Evolutionary conservation across 139 green algal genomes (phyloP).

Genomic region (Picochlorum sp.): DNA sequence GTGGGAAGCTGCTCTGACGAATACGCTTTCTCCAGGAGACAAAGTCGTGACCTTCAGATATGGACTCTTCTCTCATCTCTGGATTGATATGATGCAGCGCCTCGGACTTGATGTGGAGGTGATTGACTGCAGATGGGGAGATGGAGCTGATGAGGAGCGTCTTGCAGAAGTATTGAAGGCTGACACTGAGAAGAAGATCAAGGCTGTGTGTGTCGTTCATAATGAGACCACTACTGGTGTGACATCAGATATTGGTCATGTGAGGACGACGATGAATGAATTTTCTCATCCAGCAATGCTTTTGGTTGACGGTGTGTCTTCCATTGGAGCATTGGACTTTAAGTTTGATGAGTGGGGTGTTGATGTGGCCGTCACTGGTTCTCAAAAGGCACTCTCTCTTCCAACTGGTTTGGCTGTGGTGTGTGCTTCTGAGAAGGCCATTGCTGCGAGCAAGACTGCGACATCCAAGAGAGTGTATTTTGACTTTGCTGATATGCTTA

Average conservation of each 20-base stretch:
- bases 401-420: conserved; percentile 88
- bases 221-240: conserved; percentile 96
- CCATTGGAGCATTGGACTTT: conserved; percentile 89
- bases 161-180: conserved; percentile 51
- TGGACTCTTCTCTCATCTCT: conserved; percentile 90
- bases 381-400: conserved; percentile 93
- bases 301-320: conserved; percentile 87
- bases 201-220: conserved; percentile 91
- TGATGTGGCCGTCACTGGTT: conserved; percentile 92
- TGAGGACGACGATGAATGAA: conserved; percentile 61
- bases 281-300: conserved; percentile 77
- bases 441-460: conserved; percentile 60
- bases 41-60: conserved; percentile 68
- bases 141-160: conserved; percentile 72
- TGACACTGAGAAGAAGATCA: conserved; percentile 84
- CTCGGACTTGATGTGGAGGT: conserved; percentile 86
- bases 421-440: conserved; percentile 72
- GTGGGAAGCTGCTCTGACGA: conserved; percentile 88
- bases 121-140: conserved; percentile 83
- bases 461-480: conserved; percentile 77
- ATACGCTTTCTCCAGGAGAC: conserved; percentile 92
- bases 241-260: conserved; percentile 69
- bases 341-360: conserved; percentile 91
- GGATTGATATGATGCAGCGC: conserved; percentile 96
- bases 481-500: conserved; percentile 66